Percentiles rank a stretch among this genome's conserved stretches.
These are phyloP conservation scores for Chloris gayana DNA, from an alignment of 176 grass and related monocot species.

Conservation along the genomic window DNA sequence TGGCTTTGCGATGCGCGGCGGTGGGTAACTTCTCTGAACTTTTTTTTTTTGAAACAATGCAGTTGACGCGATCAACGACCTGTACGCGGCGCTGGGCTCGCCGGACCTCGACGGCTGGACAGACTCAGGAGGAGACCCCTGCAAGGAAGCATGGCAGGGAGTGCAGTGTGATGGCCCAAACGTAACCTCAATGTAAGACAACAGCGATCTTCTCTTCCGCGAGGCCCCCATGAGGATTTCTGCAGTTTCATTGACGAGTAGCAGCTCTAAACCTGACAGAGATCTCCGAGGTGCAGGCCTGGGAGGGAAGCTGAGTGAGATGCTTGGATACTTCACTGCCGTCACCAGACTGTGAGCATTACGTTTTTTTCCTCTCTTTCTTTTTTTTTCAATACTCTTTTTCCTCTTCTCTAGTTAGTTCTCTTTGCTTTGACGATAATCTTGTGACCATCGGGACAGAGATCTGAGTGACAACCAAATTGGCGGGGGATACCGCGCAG, in stretches of 20 bases:
- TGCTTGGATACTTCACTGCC: slow-evolving; percentile 55
- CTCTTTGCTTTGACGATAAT: neutral
- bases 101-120: slow-evolving; percentile 61
- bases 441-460: slow-evolving; percentile 5
- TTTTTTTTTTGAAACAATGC: neutral
- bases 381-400: rapidly evolving
- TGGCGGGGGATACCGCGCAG: slow-evolving; percentile 41
- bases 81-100: slow-evolving; percentile 49
- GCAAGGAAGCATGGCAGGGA: slow-evolving; percentile 58
- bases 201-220: neutral
- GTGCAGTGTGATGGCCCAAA: slow-evolving; percentile 55
- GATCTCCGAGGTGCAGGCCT: slow-evolving; percentile 46
- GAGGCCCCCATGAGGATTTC: neutral
- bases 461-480: slow-evolving; percentile 61
- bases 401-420: neutral
- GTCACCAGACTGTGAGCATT: slow-evolving; percentile 43
- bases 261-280: slow-evolving; percentile 41
- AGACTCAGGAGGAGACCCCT: slow-evolving; percentile 58
- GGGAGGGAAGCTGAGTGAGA: slow-evolving; percentile 51
- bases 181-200: slow-evolving; percentile 52
- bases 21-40: neutral
- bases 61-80: slow-evolving; percentile 69
- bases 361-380: neutral
- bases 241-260: neutral
- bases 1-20: neutral